A percentile compares a stretch with the other conserved stretches of the same genome.
Conservation (phyloP, 192 early-diverging fungal species). For the Haplosporangium gracile region DNA sequence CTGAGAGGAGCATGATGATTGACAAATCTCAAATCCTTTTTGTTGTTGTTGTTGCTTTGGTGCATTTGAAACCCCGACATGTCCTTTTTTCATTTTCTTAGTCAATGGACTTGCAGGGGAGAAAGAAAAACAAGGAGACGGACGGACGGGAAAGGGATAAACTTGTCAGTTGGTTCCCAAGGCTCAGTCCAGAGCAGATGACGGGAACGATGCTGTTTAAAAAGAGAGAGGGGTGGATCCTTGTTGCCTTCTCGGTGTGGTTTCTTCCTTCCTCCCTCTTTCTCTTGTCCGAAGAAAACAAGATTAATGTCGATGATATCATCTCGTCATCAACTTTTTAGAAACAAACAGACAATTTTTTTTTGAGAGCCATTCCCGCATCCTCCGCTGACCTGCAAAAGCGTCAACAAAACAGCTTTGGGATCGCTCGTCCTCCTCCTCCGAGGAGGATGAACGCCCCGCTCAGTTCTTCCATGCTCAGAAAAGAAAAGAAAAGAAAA, state of each 20-base stretch:
- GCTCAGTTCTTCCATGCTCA: neutral
- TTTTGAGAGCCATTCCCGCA: constrained; percentile 20
- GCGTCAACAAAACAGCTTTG: neutral
- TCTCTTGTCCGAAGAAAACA: neutral
- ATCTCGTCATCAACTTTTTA: constrained; percentile 17
- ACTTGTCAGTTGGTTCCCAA: neutral
- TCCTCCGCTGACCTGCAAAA: neutral
- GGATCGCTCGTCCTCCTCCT: neutral
- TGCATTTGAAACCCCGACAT: neutral
- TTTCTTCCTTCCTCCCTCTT: constrained; percentile 3
- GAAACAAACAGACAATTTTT: constrained; percentile 57
- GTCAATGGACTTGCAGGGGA: neutral
- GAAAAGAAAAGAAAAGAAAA: neutral
- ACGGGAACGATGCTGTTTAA: neutral
- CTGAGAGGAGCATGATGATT: neutral
- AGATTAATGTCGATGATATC: constrained; percentile 16
- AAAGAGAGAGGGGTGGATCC: neutral
- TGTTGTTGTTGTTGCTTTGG: neutral
- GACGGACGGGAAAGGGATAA: neutral
- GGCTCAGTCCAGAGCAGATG: neutral
- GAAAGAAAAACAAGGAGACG: neutral
- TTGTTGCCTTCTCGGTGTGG: neutral
- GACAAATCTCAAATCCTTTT: neutral
- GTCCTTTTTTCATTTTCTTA: neutral
- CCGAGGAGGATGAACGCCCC: neutral